Conservation (phyloP, 2,329 filamentous ascomycete species). For the Xylaria sp. region DNA sequence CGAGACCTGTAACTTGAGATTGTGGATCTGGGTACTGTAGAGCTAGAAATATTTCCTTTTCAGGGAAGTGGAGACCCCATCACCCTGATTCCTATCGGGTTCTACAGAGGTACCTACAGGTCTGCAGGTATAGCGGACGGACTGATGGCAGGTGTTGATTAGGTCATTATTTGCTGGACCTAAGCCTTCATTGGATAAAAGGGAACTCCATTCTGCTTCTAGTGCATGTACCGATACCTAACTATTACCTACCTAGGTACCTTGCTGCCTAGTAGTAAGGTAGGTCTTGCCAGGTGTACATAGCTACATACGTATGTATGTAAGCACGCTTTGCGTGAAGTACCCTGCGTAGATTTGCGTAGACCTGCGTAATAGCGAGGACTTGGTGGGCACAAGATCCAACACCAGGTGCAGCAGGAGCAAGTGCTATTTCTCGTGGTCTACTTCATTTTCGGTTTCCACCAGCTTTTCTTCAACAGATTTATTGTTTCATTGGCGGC, state of each 20-base stretch:
- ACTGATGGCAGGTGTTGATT: slow-evolving; percentile 9
- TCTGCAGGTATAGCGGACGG: not conserved
- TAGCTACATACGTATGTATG: too few species aligned
- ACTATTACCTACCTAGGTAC: too few species aligned
- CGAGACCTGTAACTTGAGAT: not conserved
- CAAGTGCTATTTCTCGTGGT: too few species aligned
- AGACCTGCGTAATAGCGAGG: not conserved
- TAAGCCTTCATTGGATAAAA: not conserved
- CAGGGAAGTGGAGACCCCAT: slow-evolving; percentile 15
- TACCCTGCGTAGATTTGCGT: not conserved
- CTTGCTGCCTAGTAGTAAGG: too few species aligned
- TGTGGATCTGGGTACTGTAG: too few species aligned
- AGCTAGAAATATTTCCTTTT: slow-evolving; percentile 3
- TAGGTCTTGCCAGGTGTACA: too few species aligned
- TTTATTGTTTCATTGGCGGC: not conserved
- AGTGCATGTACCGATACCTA: too few species aligned
- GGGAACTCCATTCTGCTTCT: too few species aligned
- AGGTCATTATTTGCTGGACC: not conserved
- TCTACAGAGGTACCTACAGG: too few species aligned
- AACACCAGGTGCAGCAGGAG: too few species aligned
- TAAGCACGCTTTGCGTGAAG: not conserved
- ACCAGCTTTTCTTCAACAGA: too few species aligned
- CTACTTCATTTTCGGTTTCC: not conserved
- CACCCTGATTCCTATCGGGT: not conserved
- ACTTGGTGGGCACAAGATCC: too few species aligned